These are phyloP conservation scores for Colletotrichum caudatum DNA, from an alignment of 2,329 filamentous ascomycete genomes.

Conservation along the genomic window DNA sequence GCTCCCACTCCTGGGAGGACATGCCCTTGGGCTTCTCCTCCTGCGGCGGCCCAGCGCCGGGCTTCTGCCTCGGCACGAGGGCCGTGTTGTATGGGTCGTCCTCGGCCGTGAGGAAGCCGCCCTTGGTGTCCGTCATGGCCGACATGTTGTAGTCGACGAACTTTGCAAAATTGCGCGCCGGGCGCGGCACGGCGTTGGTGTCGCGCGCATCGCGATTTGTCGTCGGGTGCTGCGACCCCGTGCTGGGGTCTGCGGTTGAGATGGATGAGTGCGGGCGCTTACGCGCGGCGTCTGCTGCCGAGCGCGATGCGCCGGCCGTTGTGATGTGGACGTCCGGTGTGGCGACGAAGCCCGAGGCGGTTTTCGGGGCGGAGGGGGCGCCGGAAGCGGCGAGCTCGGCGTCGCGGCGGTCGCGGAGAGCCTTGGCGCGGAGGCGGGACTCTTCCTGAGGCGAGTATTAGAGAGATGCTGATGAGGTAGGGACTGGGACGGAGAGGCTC, in stretches of 20 bases:
- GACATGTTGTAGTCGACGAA: slow-evolving; percentile 99
- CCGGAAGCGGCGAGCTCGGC: slow-evolving; percentile 67
- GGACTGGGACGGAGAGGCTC: slow-evolving; percentile 45
- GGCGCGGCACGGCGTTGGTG: slow-evolving; percentile 68
- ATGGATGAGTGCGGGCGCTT: slow-evolving; percentile 80
- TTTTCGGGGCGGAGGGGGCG: slow-evolving; percentile 58
- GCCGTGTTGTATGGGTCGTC: slow-evolving; percentile 93
- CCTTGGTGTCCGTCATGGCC: slow-evolving; percentile 98
- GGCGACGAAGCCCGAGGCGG: slow-evolving; percentile 77
- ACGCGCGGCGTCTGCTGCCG: slow-evolving; percentile 56
- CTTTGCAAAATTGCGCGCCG: slow-evolving; percentile 89
- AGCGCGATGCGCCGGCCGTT: slow-evolving; percentile 49
- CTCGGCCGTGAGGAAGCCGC: slow-evolving; percentile 89
- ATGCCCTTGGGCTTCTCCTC: slow-evolving; percentile 85
- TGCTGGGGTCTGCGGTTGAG: slow-evolving; percentile 50
- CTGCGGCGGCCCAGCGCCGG: slow-evolving; percentile 51
- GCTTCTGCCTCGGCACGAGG: slow-evolving; percentile 61
- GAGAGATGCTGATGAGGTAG: slow-evolving; percentile 3
- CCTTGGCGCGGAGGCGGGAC: slow-evolving; percentile 89
- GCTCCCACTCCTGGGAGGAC: slow-evolving; percentile 92
- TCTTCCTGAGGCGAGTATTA: slow-evolving; percentile 73
- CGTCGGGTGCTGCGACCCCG: slow-evolving; percentile 53
- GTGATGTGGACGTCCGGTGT: slow-evolving; percentile 72
- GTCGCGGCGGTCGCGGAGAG: slow-evolving; percentile 79
- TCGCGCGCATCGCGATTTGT: slow-evolving; percentile 78